Base-by-base conservation (phyloP, 2,329 filamentous ascomycete genomes). In the Epichloe amarillans region DNA sequence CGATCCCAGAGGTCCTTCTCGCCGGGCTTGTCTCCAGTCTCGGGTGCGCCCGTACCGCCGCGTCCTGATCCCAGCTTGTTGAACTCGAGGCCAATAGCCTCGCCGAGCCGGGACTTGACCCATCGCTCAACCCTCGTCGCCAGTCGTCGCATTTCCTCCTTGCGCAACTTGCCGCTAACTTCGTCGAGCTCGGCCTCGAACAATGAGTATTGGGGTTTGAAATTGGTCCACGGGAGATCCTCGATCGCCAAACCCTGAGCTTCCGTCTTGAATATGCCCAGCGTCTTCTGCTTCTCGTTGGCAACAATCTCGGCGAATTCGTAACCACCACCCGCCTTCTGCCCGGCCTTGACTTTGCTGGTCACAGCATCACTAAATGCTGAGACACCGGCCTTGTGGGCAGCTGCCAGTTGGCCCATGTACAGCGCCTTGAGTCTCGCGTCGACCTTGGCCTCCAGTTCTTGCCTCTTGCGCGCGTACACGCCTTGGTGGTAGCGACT, bases 401-500 rank as follows among this genome's bases (percentile, higher is more conserved):
- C 86, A 3, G 90, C 88, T 19, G 79, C 79, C 40, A 98, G 74
- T 64, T 98, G 93, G n/a, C 86, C 86, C 48, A 86, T 80, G 69
- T 93, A 96, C 11, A 98, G 75, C 1, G 83, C 73, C 72, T 95
- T 97, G 49, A 98, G 76, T 36, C 93, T 80, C n/a, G 80, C 75
- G 63, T 97, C 93, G 39, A 96, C 78, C 69, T 95, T 96, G 60
- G 72, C 73, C 64, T 93, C 87, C 7, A 98, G 76, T 63, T 98
- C 93, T 2, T 80, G 75, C 55, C 82, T 81, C 71, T 98, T 98
- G 52, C 87, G 80, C 57, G 81, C 76, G 66, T 93, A 98, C 15
- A 98, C 93, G 17, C 85, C 89, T 71, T 97, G 97, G 74, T 97
- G 93, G 65, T 98, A 98, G 55, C 93, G 79, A 64, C 90, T 90